Evolutionary conservation across 225 moss, liverwort and hornwort genomes (phyloP).

Genomic region (Ulota crispa): DNA sequence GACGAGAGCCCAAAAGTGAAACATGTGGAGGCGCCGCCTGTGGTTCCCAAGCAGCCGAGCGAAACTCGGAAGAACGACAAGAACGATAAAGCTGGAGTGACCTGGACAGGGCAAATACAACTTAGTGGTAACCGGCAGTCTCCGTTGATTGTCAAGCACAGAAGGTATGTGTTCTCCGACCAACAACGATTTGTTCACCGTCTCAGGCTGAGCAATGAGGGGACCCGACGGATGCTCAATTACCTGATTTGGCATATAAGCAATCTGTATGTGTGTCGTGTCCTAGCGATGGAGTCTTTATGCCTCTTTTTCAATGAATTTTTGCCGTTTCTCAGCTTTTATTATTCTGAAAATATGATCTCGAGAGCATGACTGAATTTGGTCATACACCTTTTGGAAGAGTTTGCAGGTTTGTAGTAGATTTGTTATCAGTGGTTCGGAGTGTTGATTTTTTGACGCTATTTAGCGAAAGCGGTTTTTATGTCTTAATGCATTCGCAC

Average conservation of each 20-base stretch:
- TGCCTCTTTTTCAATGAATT: not conserved
- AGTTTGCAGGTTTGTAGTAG: not conserved
- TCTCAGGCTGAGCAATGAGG: constrained; percentile 8
- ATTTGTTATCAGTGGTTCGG: not conserved
- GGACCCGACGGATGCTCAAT: constrained; percentile 15
- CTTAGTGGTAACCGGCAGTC: constrained; percentile 62
- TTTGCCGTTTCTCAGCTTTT: constrained; percentile 4
- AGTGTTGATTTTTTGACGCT: not conserved
- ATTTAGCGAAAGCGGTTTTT: not conserved
- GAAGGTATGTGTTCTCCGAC: constrained; percentile 42
- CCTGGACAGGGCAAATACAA: constrained; percentile 59
- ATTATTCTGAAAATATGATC: not conserved
- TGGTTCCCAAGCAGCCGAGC: constrained; percentile 26
- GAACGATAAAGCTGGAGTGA: constrained; percentile 35
- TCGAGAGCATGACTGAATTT: not conserved
- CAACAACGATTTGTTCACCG: not conserved
- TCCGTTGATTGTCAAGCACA: constrained; percentile 41
- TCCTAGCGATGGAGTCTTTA: not conserved
- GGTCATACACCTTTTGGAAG: not conserved
- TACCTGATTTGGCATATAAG: not conserved
- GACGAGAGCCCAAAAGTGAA: constrained; percentile 40
- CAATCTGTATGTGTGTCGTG: not conserved
- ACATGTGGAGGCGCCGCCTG: constrained; percentile 15
- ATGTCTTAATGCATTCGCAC: not conserved
- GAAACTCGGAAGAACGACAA: constrained; percentile 34